Evolutionary conservation across 495 filamentous ascomycete genomes (phyloP), one percentile per base, ranked within the genome.

Genomic region (Niebla homalea): DNA sequence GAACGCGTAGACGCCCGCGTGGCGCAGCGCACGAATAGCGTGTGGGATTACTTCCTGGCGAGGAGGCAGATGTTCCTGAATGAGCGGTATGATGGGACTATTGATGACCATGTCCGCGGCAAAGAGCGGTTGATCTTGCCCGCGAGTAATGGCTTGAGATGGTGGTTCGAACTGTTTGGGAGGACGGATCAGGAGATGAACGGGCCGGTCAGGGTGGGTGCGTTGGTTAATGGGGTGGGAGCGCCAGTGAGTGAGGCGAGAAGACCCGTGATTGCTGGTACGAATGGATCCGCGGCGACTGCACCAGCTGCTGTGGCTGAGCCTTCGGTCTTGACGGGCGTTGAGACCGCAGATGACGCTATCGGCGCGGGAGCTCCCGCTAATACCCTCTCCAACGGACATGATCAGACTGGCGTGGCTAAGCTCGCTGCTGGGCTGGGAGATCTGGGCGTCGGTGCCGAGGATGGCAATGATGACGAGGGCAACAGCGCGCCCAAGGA

Each of bases 41-140:
- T 96, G 2, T 99, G 93, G 92, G 81, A 87, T 51, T 96, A 97
- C 64, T 97, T 99, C 68, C 69, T 96, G 18, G 75, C 82, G 12
- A 74, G 87, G 2, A 76, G 75, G 26, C 70, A 76, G 18, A 83
- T 92, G 61, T 99, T 95, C 62, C 70, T 77, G 11, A 97, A 94
- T 59, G 70, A 74, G 0, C 70, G 84, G 10, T 99, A 93, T 60
- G 84, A 90, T 50, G 63, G 80, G 1, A 73, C 70, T 0, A 73
- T 93, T 35, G 85, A 97, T 52, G 88, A 94, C 50, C 73, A 73
- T 35, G 73, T 82, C 48, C 78, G 81, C 35, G 88, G 82, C 12
- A 77, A 81, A 26, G 92, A 95, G 55, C 74, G 89, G 4, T 73
- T 99, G 10, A 72, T 99, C 11, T 85, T 96, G 56, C 92, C 93